A percentile compares a stretch with the other conserved stretches of the same genome.
Conservation (phyloP, 495 filamentous ascomycete genomes). For the Penicillium maclennaniae region DNA sequence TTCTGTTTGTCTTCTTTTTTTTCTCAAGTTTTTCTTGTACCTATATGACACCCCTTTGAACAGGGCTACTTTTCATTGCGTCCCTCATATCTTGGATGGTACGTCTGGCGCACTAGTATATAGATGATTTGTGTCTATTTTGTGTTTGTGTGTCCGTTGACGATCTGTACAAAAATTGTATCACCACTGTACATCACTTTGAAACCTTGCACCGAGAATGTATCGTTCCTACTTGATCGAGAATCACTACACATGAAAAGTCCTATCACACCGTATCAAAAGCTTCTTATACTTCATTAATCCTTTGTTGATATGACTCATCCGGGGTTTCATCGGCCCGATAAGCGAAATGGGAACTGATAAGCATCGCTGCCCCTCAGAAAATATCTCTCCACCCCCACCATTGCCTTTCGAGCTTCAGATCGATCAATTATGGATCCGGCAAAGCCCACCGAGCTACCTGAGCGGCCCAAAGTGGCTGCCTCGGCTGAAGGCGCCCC, state of each 20-base stretch:
- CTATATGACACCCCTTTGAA: not conserved
- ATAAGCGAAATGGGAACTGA: conserved; percentile 31
- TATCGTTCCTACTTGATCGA: conserved; percentile 1
- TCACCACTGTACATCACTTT: conserved; percentile 16
- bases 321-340: conserved; percentile 31
- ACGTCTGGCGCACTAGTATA: not conserved
- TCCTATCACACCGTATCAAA: not conserved
- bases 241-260: not conserved
- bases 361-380: conserved; percentile 28
- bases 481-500: conserved; percentile 6
- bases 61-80: not conserved
- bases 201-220: conserved; percentile 6
- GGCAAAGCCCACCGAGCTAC: conserved; percentile 27
- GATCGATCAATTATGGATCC: conserved; percentile 23
- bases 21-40: conserved; percentile 1
- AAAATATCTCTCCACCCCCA: conserved; percentile 22
- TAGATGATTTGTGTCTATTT: not conserved
- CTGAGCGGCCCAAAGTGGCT: conserved; percentile 29
- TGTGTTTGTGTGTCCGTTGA: conserved; percentile 2
- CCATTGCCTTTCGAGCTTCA: conserved; percentile 13
- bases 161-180: conserved; percentile 16
- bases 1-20: conserved; percentile 1
- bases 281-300: not conserved
- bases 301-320: conserved; percentile 18
- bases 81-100: not conserved